A percentile compares a stretch with the other conserved stretches of the same genome.
Evolutionary conservation across 768 basidiomycete genomes (phyloP).

Genomic region (Daedaleopsis nitida): DNA sequence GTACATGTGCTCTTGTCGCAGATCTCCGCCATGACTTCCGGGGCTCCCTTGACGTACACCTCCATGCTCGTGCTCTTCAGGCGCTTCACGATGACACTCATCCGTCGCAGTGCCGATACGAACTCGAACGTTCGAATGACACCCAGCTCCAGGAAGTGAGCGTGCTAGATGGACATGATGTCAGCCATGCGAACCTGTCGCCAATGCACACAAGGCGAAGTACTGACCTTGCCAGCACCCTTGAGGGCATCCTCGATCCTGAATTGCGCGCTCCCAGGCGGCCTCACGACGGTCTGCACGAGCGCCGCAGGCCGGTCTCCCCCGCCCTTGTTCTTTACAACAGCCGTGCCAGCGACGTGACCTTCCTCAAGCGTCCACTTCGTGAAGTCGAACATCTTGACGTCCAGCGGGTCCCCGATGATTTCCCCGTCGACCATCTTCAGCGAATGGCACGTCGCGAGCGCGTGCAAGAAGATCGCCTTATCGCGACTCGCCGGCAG

Average conservation of each 20-base stretch:
- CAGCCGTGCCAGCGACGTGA: slow-evolving; percentile 63
- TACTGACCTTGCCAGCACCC: slow-evolving; percentile 70
- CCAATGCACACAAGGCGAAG: background rate
- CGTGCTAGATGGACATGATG: slow-evolving; percentile 60
- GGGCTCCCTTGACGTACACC: slow-evolving; percentile 98
- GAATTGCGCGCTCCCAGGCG: slow-evolving; percentile 91
- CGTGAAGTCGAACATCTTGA: slow-evolving; percentile 98
- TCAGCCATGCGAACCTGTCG: slow-evolving; percentile 8
- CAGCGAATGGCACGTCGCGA: slow-evolving; percentile 95
- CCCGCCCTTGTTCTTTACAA: slow-evolving; percentile 63
- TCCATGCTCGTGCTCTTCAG: slow-evolving; percentile 96
- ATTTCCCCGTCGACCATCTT: slow-evolving; percentile 85
- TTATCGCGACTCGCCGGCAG: slow-evolving; percentile 72
- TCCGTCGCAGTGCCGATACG: slow-evolving; percentile 86
- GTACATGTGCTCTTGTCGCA: slow-evolving; percentile 90
- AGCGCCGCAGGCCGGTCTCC: slow-evolving; percentile 79
- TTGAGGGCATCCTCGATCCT: slow-evolving; percentile 91
- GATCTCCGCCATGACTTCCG: slow-evolving; percentile 96
- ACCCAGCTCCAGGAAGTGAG: slow-evolving; percentile 95
- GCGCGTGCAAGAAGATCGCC: slow-evolving; percentile 86
- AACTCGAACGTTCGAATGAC: slow-evolving; percentile 97
- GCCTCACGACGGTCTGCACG: slow-evolving; percentile 95
- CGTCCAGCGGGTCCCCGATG: slow-evolving; percentile 96
- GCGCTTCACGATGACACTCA: slow-evolving; percentile 97
- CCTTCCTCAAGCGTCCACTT: slow-evolving; percentile 97